phyloP scores from a whole-genome alignment of 2,329 filamentous ascomycete species.

The Dactylonectria estremocensis region DNA sequence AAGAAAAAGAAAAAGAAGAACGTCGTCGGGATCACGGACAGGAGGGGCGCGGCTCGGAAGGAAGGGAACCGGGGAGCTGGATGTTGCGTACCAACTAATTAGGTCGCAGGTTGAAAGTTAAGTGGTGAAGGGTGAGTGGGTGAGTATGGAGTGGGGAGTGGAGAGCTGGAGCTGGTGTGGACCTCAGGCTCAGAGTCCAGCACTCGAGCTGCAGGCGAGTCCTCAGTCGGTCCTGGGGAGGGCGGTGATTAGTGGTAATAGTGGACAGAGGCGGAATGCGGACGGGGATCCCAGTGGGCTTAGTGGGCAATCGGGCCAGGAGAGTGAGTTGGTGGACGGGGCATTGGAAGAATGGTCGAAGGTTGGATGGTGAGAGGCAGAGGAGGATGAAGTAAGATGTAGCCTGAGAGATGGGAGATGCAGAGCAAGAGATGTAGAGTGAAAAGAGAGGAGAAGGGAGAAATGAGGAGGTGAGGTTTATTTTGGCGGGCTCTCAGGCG shows the following conservation, averaged over 20 bases:
- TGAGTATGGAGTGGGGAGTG: constrained; percentile 31
- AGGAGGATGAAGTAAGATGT: constrained; percentile 1
- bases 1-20: constrained; percentile 8
- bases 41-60: constrained; percentile 12
- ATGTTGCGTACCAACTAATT: constrained; percentile 33
- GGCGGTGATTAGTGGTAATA: constrained; percentile 12
- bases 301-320: constrained; percentile 13
- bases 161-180: constrained; percentile 51
- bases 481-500: constrained; percentile 20
- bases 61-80: constrained; percentile 36
- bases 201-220: constrained; percentile 29
- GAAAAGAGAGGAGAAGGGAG: background rate
- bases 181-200: constrained; percentile 34
- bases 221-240: constrained; percentile 17
- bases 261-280: constrained; percentile 17
- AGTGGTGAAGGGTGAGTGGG: constrained; percentile 35
- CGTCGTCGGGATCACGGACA: constrained; percentile 22
- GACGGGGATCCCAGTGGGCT: constrained; percentile 1
- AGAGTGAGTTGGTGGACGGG: constrained; percentile 8
- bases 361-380: constrained; percentile 2
- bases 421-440: background rate
- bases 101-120: constrained; percentile 37
- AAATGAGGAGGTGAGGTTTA: constrained; percentile 21
- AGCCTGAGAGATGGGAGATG: background rate
- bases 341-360: background rate